Evolutionary conservation across 2,329 filamentous ascomycete species (phyloP), one percentile per base, ranked within the genome.

Genomic region (Scolecobasidium constrictum): DNA sequence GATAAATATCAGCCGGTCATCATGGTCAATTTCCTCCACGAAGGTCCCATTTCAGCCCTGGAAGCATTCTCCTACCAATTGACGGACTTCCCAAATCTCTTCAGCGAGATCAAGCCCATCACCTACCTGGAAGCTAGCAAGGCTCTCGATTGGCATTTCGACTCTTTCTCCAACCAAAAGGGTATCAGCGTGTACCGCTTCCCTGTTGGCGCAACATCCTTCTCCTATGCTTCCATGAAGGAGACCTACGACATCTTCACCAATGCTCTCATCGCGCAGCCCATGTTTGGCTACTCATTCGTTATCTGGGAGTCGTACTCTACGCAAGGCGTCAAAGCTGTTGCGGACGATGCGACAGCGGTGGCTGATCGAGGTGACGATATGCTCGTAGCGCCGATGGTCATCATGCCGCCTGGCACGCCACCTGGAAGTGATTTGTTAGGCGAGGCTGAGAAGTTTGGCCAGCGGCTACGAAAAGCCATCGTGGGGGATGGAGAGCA

Each of bases 381-480:
- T 5, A 4, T 43, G 13, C 13, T 43, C 7, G 4, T 46, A 11
- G 5, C 40, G 13, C 28, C 31, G 4, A 26, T 19, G 16, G 17
- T 43, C 26, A 9, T 4, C n/a, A 20, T 23, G 16, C 11, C 6
- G 13, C 17, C 33, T 4, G 26, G 28, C 28, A 16, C 15, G 11
- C 18, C 22, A 35, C 22, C 34, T 5, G 28, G 47, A 11, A 18
- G 15, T 12, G 38, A 23, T 20, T 13, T 20, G 5, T 7, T 17
- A 9, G 13, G 17, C 18, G 42, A 18, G 40, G 38, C 19, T 38
- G 39, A 36, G 42, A 20, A 48, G 35, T 46, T 55, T 11, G 42
- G 52, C 2, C 45, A 54, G 4, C 45, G 53, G 12, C 46, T 56
- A 7, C 44, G 40, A 1, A 44, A 52, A 39, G 53, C 51, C 1